Percentiles rank a stretch among this genome's conserved stretches.
These are phyloP conservation scores for Debaryomycetaceae sp. DNA, from an alignment of 1,139 yeast genomes.

Conservation along the genomic window DNA sequence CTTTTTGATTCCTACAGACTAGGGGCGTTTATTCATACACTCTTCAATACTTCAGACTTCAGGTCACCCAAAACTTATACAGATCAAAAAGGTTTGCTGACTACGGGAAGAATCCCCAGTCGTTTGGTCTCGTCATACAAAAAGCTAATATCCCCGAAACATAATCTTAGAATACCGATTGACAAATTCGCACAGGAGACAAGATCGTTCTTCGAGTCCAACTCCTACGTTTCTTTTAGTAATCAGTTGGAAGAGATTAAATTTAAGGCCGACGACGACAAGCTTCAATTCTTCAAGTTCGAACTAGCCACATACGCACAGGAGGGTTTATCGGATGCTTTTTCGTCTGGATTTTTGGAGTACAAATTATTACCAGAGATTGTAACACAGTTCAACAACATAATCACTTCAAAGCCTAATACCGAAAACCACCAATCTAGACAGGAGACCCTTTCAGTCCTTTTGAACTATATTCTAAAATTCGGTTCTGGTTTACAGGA, in stretches of 20 bases:
- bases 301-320: slow-evolving; percentile 30
- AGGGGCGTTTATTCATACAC: slow-evolving; percentile 52
- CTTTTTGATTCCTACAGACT: slow-evolving; percentile 63
- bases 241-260: slow-evolving; percentile 51
- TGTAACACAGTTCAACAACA: slow-evolving; percentile 29
- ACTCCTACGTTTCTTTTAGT: slow-evolving; percentile 43
- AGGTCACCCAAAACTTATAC: background rate
- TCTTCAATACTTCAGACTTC: slow-evolving; percentile 30
- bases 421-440: slow-evolving; percentile 28
- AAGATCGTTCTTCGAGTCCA: slow-evolving; percentile 35
- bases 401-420: slow-evolving; percentile 22
- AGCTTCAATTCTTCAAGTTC: slow-evolving; percentile 49
- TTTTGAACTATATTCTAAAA: slow-evolving; percentile 46
- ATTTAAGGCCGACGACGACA: slow-evolving; percentile 48
- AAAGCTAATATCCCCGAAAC: slow-evolving; percentile 20
- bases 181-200: slow-evolving; percentile 51
- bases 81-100: slow-evolving; percentile 1
- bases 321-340: slow-evolving; percentile 16
- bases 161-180: slow-evolving; percentile 43
- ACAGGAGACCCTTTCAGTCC: slow-evolving; percentile 39
- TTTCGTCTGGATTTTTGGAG: slow-evolving; percentile 62
- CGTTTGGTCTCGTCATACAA: slow-evolving; percentile 13
- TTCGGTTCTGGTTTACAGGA: slow-evolving; percentile 39
- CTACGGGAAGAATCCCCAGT: slow-evolving; percentile 8
- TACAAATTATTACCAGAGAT: slow-evolving; percentile 68